Evolutionary conservation across 2,329 filamentous ascomycete species (phyloP).

Genomic region (Calonectria henricotiae): DNA sequence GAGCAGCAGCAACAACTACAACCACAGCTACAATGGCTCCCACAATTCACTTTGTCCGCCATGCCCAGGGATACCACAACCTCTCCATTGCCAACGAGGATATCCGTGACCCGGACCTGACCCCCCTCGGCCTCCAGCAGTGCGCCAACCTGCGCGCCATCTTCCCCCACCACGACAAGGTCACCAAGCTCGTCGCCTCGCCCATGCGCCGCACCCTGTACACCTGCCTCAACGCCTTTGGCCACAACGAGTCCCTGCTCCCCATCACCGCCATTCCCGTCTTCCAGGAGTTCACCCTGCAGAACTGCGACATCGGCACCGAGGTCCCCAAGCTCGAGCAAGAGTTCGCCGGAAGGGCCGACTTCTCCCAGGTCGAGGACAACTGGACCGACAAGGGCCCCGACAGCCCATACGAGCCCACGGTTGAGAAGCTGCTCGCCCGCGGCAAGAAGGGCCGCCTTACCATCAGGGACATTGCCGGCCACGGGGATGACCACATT

Average conservation of each 20-base stretch:
- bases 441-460: constrained; percentile 75
- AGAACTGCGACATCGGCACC: constrained; percentile 84
- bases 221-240: constrained; percentile 82
- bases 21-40: constrained; percentile 61
- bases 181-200: constrained; percentile 83
- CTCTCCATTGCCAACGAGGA: constrained; percentile 78
- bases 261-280: constrained; percentile 79
- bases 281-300: constrained; percentile 83
- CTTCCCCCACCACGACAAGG: constrained; percentile 77
- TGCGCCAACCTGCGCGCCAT: constrained; percentile 74
- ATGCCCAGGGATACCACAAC: constrained; percentile 88
- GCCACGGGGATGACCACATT: constrained; percentile 74
- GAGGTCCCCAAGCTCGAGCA: constrained; percentile 68
- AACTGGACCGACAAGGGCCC: constrained; percentile 81
- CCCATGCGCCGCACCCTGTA: constrained; percentile 87
- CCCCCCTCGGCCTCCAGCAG: constrained; percentile 82
- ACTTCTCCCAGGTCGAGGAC: constrained; percentile 74
- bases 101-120: constrained; percentile 85
- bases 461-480: constrained; percentile 69
- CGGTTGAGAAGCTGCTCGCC: constrained; percentile 69
- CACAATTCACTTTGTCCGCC: constrained; percentile 79
- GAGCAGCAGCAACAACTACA: not conserved
- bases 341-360: constrained; percentile 77
- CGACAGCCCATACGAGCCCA: constrained; percentile 64
- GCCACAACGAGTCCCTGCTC: constrained; percentile 61